Evolutionary conservation across 1,139 yeast species (phyloP), one percentile per base, ranked within the genome.

Genomic region (Diutina neorugosa): DNA sequence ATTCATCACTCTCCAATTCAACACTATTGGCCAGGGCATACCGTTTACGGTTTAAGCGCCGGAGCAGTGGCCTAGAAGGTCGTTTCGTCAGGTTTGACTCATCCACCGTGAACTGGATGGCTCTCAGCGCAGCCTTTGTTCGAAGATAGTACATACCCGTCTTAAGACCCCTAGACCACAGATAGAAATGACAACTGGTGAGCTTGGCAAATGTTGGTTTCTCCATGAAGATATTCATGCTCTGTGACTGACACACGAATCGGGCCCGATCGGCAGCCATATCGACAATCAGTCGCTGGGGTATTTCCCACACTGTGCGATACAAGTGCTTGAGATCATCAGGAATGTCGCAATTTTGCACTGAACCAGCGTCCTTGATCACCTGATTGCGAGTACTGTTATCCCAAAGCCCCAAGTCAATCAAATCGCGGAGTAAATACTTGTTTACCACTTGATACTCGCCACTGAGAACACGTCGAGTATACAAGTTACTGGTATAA

Each of bases 61-160:
- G 18, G 16, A 40, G 43, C 18, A 18, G 9, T 18, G 43, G 43
- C 16, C 20, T 3, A 6, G 43, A 5, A 7, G 43, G 19, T 8
- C 20, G 43, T n/a, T 2, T 18, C 20, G 43, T n/a, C 20, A 18
- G 7, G 7, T n/a, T 41, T 4, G 21, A 7, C 9, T 25, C 37
- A 62, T 78, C 82, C 54, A 79, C 77, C 21, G 84, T 79, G 62
- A 79, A 80, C 63, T 80, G 83, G 62, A 80, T 80, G 52, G 84
- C 83, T 58, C 81, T 77, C 44, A 82, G 71, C 51, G 84, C 84
- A 57, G 83, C 82, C 65, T 80, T 83, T 4, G 84, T 79, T 67
- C 84, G 71, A 60, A 80, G 69, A 61, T 80, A 80, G 65, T 80
- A 80, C 82, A 80, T 79, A 59, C 84, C 84, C 48, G 84, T 80